Evolutionary conservation across 208 protist genomes (phyloP).

Genomic region (Hexamita inflata): DNA sequence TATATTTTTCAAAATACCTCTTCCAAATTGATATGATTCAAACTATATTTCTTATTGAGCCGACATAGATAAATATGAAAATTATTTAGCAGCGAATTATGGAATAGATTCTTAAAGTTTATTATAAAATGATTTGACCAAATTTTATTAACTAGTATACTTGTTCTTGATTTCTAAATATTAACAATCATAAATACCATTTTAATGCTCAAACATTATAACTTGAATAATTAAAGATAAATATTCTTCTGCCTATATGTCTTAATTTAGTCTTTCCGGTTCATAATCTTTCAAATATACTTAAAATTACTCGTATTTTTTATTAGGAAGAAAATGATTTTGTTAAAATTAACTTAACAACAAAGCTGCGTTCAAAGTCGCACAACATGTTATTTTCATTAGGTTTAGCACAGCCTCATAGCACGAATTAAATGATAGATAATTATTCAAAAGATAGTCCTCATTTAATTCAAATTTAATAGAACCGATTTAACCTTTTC

Average conservation of each 20-base stretch:
- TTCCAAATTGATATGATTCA: neutral
- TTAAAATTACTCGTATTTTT: neutral
- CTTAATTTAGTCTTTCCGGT: neutral
- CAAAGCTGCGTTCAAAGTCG: neutral
- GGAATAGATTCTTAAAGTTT: neutral
- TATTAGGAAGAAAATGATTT: neutral
- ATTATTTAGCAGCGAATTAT: neutral
- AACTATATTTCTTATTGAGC: neutral
- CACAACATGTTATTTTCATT: neutral
- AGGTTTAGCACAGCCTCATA: neutral
- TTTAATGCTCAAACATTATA: neutral
- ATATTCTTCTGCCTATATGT: neutral
- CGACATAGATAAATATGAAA: neutral
- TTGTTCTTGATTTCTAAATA: neutral
- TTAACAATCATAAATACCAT: neutral
- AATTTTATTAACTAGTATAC: neutral
- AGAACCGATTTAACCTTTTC: neutral
- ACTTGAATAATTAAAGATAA: neutral
- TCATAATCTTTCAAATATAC: neutral
- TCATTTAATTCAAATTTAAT: neutral
- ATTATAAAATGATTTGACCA: neutral
- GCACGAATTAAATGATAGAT: neutral
- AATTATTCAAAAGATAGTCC: neutral
- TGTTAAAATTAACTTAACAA: neutral
- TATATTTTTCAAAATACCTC: neutral